These are phyloP conservation scores for Lunularia cruciata DNA, from an alignment of 225 moss, liverwort and hornwort genomes.

Conservation along the genomic window DNA sequence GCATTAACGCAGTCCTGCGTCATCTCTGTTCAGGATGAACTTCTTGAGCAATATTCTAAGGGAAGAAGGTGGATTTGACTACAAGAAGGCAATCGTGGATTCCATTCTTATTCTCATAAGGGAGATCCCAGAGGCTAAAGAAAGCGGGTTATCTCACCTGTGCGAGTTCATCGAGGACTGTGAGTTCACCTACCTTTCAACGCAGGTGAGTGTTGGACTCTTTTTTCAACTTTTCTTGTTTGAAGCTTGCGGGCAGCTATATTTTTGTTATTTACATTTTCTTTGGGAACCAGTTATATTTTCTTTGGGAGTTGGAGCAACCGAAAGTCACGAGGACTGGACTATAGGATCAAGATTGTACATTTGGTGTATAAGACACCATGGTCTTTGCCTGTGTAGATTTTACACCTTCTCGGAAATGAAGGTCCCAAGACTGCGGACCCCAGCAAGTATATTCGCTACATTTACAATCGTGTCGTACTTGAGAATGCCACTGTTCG, in stretches of 20 bases:
- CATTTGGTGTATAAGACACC: no score
- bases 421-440: constrained; percentile 87
- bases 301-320: background rate
- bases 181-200: constrained; percentile 92
- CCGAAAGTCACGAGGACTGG: no score
- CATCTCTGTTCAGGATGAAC: constrained; percentile 58
- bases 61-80: constrained; percentile 96
- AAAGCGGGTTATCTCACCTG: constrained; percentile 84
- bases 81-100: constrained; percentile 94
- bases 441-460: constrained; percentile 92
- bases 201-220: constrained; percentile 56
- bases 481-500: constrained; percentile 96
- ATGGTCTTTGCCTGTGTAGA: constrained; percentile 36
- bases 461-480: constrained; percentile 85
- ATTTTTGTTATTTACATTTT: no score
- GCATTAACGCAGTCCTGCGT: background rate
- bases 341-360: no score
- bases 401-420: constrained; percentile 90
- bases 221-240: no score
- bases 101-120: constrained; percentile 89
- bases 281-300: no score
- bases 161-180: constrained; percentile 97
- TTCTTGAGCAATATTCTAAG: constrained; percentile 78
- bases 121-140: constrained; percentile 97
- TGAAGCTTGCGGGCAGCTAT: no score